Percentiles rank a stretch among this genome's conserved stretches.
Conservation (phyloP, 805 yeast genomes). For the Nakazawaea wickerhamii region DNA sequence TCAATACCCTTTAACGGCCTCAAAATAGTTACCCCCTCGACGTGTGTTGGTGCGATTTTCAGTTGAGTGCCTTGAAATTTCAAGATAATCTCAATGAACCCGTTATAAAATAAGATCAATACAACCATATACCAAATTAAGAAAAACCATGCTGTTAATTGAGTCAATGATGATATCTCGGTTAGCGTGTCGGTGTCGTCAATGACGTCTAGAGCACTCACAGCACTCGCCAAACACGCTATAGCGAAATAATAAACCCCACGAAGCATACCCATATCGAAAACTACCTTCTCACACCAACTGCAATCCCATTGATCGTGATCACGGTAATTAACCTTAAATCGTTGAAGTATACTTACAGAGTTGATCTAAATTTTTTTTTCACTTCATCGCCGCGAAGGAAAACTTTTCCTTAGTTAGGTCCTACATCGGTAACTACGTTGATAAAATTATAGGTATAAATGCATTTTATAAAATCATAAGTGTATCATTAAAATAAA, state of each 20-base stretch:
- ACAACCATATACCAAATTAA: conserved; percentile 27
- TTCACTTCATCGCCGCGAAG: too few relatives aligned
- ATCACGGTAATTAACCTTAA: too few relatives aligned
- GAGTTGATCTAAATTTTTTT: too few relatives aligned
- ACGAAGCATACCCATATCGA: too few relatives aligned
- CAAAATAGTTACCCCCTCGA: conserved; percentile 68
- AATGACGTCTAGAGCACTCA: not conserved
- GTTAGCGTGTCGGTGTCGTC: not conserved
- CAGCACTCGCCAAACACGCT: too few relatives aligned
- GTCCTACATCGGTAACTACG: too few relatives aligned
- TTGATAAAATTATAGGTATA: not conserved
- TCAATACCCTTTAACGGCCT: conserved; percentile 85
- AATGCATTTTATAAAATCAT: too few relatives aligned
- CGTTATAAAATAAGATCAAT: conserved; percentile 21
- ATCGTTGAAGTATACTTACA: too few relatives aligned
- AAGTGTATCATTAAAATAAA: not conserved
- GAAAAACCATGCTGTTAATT: conserved; percentile 3
- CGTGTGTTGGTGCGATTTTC: conserved; percentile 27
- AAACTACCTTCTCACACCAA: too few relatives aligned
- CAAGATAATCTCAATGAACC: conserved; percentile 22
- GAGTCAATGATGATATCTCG: not conserved
- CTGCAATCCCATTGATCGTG: too few relatives aligned
- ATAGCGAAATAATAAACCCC: too few relatives aligned
- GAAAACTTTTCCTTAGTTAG: too few relatives aligned
- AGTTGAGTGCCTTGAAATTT: conserved; percentile 18